Conservation (phyloP, 768 basidiomycete species). For the Mycena vitilis region DNA sequence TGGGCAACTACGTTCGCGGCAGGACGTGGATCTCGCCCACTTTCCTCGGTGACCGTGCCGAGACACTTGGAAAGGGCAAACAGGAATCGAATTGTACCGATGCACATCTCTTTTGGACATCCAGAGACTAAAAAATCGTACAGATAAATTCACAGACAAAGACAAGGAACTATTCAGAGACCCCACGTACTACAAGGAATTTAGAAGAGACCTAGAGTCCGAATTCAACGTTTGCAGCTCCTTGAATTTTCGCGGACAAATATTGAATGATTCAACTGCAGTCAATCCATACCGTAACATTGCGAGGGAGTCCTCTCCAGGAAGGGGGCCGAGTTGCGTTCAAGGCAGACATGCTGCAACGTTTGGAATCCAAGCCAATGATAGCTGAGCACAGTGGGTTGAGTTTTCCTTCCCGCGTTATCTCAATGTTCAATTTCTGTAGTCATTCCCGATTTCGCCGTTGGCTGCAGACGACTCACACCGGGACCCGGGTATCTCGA, state of each 20-base stretch:
- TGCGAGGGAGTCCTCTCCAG: slow-evolving; percentile 54
- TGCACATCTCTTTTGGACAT: neutral
- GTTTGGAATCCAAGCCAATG: slow-evolving; percentile 67
- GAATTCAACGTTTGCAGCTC: slow-evolving; percentile 58
- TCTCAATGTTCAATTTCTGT: slow-evolving; percentile 4
- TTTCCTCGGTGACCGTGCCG: slow-evolving; percentile 55
- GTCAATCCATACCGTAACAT: slow-evolving; percentile 55
- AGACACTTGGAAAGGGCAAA: slow-evolving; percentile 52
- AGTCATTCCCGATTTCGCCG: slow-evolving; percentile 72
- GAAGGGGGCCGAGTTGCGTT: slow-evolving; percentile 50
- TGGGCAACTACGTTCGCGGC: slow-evolving; percentile 68
- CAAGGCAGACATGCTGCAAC: slow-evolving; percentile 58
- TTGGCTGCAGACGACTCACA: slow-evolving; percentile 72
- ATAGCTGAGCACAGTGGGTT: slow-evolving; percentile 66
- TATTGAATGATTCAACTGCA: slow-evolving; percentile 28
- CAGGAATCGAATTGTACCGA: slow-evolving; percentile 56
- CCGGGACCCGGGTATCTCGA: slow-evolving; percentile 78
- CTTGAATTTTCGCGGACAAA: neutral
- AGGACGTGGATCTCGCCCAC: slow-evolving; percentile 67
- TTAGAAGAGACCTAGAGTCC: slow-evolving; percentile 60
- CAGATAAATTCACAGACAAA: slow-evolving; percentile 62
- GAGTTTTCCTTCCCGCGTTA: neutral
- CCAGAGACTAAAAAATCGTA: slow-evolving; percentile 9
- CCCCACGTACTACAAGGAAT: slow-evolving; percentile 58
- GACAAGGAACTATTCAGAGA: slow-evolving; percentile 64